Percentiles rank a stretch among this genome's conserved stretches.
phyloP scores from a whole-genome alignment of 2,329 filamentous ascomycete species.

The Ophiosphaerella herpotricha region DNA sequence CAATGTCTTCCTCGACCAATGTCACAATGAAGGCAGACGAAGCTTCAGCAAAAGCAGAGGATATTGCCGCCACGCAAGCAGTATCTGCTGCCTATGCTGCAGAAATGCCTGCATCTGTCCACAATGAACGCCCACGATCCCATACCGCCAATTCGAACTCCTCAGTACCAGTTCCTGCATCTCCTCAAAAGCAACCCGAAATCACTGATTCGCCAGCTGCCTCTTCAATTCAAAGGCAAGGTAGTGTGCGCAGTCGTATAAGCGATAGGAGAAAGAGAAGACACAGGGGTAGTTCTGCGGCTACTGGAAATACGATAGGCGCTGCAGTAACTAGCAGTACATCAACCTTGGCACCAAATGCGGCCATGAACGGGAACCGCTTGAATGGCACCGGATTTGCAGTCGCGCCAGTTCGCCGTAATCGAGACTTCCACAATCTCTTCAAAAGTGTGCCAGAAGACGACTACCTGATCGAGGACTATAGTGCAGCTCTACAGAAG shows the following conservation, averaged over 20 bases:
- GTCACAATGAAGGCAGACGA: constrained; percentile 58
- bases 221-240: constrained; percentile 57
- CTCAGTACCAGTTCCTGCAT: constrained; percentile 28
- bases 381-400: constrained; percentile 95
- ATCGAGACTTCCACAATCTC: constrained; percentile 88
- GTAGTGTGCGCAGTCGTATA: constrained; percentile 59
- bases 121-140: constrained; percentile 47
- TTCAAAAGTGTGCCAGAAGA: constrained; percentile 98
- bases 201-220: constrained; percentile 64
- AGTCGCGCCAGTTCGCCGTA: constrained; percentile 93
- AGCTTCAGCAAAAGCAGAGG: constrained; percentile 61
- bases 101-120: constrained; percentile 43
- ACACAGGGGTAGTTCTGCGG: constrained; percentile 79
- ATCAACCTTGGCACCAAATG: constrained; percentile 68
- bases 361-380: constrained; percentile 67
- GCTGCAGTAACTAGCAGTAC: constrained; percentile 74
- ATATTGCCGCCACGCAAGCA: constrained; percentile 62
- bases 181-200: constrained; percentile 68
- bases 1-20: constrained; percentile 63
- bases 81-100: constrained; percentile 64
- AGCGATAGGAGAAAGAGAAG: constrained; percentile 61
- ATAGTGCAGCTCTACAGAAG: constrained; percentile 92
- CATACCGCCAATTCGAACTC: constrained; percentile 43
- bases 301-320: constrained; percentile 68
- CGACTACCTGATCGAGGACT: constrained; percentile 97